Evolutionary conservation across 805 yeast species (phyloP).

Genomic region (Schwanniomyces polymorphus): DNA sequence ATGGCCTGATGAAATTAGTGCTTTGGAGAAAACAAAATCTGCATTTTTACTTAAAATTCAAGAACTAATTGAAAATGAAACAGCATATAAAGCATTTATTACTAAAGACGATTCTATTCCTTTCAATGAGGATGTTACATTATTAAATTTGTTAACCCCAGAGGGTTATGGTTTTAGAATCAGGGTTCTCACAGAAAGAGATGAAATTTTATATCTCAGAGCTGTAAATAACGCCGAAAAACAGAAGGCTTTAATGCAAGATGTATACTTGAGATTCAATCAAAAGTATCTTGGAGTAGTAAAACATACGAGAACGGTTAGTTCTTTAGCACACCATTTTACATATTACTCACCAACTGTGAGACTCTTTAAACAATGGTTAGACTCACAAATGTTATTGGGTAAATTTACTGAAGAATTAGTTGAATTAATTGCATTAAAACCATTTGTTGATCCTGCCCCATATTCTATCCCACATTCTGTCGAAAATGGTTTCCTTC

Average conservation of each 20-base stretch:
- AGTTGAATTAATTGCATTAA: constrained; percentile 77
- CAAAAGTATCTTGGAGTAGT: constrained; percentile 65
- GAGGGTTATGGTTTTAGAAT: constrained; percentile 87
- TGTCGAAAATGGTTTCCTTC: constrained; percentile 76
- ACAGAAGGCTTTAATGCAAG: constrained; percentile 60
- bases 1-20: constrained; percentile 93
- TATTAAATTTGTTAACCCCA: constrained; percentile 71
- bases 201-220: constrained; percentile 69
- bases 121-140: constrained; percentile 56
- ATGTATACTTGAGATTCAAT: constrained; percentile 62
- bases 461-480: constrained; percentile 84
- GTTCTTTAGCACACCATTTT: constrained; percentile 67
- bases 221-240: constrained; percentile 67
- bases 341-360: constrained; percentile 78
- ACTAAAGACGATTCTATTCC: constrained; percentile 69
- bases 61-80: constrained; percentile 47
- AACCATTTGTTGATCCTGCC: constrained; percentile 82
- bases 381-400: constrained; percentile 75
- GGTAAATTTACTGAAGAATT: constrained; percentile 75
- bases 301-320: constrained; percentile 79
- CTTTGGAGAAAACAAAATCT: constrained; percentile 85
- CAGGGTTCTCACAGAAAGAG: constrained; percentile 80
- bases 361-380: constrained; percentile 85
- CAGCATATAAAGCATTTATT: constrained; percentile 57
- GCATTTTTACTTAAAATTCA: constrained; percentile 78